Base-by-base conservation (phyloP, 108 stramenopile species). In the Cafeteria roenbergensis region DNA sequence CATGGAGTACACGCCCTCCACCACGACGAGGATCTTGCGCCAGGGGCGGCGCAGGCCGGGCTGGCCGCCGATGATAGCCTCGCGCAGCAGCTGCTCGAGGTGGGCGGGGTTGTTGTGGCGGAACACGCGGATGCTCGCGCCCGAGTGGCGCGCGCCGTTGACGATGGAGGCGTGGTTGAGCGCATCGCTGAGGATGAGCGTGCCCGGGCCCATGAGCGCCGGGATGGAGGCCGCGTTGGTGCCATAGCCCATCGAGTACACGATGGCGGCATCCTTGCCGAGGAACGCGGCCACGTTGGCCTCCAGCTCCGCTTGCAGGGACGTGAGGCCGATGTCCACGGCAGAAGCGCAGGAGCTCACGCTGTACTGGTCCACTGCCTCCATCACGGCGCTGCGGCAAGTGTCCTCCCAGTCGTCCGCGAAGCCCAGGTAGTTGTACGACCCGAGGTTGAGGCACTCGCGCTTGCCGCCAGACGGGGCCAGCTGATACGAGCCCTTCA, bases 341-440 rank as follows among this genome's bases (percentile, higher is more conserved):
- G 85, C 80, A 53, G 75, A 71, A 14, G 84, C 80, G 29, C 71
- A 73, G 30, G 73, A 72, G 12, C 73, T 75, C 25, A 92, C 85
- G 22, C 90, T 87, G 1, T 89, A 77, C 8, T 67, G 51, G n/a
- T 72, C 69, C 32, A 95, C 64, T 32, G 83, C 75, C 9, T 36
- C 68, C 71, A 90, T 68, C 1, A 98, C 96, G 37, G 73, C 77
- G 0, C 70, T 48, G 42, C 69, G 57, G 74, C 97, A 99, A 9
- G 92, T 93, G 36, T 75, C 51, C 53, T 89, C 70, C 94, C 94
- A 99, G 73, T 99, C 94, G 72, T 99, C 97, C 6, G 90, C 97
- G 77, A 99, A 99, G 27, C 97, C 97, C 28, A 99, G 83, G 74
- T 99, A 99, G 78, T 99, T 99, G 85, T 99, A 99, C 30, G 84